Evolutionary conservation across 2,329 filamentous ascomycete species (phyloP).

Genomic region (Venturiaceae sp.): DNA sequence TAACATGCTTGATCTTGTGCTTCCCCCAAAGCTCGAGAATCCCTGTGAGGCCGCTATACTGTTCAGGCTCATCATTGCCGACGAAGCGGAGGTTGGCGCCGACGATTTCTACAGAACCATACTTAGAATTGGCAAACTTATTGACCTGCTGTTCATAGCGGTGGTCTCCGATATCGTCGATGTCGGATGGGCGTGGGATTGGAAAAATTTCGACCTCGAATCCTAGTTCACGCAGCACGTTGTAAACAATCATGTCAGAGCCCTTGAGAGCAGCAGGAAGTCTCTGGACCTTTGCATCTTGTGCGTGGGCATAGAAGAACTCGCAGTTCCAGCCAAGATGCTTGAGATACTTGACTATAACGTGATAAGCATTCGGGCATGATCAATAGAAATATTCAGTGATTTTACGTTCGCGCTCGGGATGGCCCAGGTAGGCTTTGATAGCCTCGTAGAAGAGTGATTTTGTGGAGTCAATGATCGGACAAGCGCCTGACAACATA

Average conservation of each 20-base stretch:
- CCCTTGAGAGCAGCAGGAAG: conserved; percentile 36
- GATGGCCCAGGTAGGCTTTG: background rate
- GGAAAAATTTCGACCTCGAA: conserved; percentile 21
- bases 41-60: background rate
- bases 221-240: conserved; percentile 22
- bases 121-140: background rate
- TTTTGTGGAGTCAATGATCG: conserved; percentile 20
- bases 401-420: too few relatives aligned
- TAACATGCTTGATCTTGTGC: background rate
- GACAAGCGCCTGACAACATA: conserved; percentile 15
- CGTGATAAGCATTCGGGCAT: too few relatives aligned
- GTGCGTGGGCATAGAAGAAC: conserved; percentile 33
- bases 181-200: conserved; percentile 9
- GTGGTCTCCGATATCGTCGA: background rate
- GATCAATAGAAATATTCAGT: too few relatives aligned
- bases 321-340: conserved; percentile 35
- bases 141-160: background rate
- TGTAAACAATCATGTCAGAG: conserved; percentile 34
- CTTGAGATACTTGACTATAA: conserved; percentile 23
- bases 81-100: background rate
- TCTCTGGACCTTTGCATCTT: conserved; percentile 19
- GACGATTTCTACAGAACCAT: background rate
- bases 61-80: background rate
- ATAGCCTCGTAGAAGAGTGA: conserved; percentile 24
- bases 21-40: background rate